These are phyloP conservation scores for Hymenoscyphus fraxineus DNA, from an alignment of 2,329 filamentous ascomycete genomes.

Conservation along the genomic window DNA sequence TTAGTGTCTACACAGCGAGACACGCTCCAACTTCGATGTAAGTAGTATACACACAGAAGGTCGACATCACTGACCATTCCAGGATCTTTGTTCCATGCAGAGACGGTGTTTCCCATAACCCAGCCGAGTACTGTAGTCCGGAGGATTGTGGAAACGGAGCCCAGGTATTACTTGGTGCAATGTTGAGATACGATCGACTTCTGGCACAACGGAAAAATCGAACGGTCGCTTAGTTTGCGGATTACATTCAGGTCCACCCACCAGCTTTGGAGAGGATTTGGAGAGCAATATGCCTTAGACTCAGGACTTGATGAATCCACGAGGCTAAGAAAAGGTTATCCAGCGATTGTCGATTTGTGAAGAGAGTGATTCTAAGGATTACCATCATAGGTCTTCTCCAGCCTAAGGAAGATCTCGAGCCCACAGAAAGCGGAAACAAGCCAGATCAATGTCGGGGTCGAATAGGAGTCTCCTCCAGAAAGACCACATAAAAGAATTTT, in stretches of 20 bases:
- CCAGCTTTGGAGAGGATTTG: not conserved
- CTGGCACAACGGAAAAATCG: constrained; percentile 23
- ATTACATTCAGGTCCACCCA: not conserved
- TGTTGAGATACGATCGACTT: constrained; percentile 39
- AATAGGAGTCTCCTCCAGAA: too few relatives aligned
- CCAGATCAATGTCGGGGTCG: too few relatives aligned
- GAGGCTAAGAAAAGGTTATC: too few relatives aligned
- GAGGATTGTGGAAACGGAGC: constrained; percentile 57
- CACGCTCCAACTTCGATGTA: constrained; percentile 59
- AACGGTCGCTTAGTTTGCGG: not conserved
- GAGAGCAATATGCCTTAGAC: not conserved
- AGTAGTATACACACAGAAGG: constrained; percentile 7
- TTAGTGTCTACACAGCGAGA: constrained; percentile 56
- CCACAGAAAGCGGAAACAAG: too few relatives aligned
- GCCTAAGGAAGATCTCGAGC: too few relatives aligned
- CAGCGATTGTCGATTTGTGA: too few relatives aligned
- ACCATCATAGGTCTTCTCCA: too few relatives aligned
- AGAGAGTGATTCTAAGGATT: too few relatives aligned
- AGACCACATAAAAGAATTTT: too few relatives aligned
- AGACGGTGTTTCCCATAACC: constrained; percentile 61
- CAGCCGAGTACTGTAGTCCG: constrained; percentile 56
- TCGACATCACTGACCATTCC: not conserved
- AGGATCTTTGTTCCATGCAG: constrained; percentile 60
- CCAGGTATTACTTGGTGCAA: constrained; percentile 44
- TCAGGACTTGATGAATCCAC: too few relatives aligned